Base-by-base conservation (phyloP, 257 asterid genomes). In the Jasminum sambac region DNA sequence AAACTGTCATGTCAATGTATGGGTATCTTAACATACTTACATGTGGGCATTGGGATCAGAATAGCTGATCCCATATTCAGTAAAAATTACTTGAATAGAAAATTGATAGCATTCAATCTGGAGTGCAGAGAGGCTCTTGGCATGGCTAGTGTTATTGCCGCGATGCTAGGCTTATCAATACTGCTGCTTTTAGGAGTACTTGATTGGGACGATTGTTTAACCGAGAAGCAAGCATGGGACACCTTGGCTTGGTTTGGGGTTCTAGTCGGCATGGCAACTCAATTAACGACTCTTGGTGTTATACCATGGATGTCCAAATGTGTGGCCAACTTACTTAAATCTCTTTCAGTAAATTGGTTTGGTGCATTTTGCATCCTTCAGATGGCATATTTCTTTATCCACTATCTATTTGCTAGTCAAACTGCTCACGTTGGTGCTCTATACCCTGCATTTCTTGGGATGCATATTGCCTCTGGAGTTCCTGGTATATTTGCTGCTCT, bases 351-450 rank as follows among this genome's bases (percentile, higher is more conserved):
- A 16, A 67, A 67, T 78, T 41, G 78, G 79, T 30, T 80, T 48
- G 95, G 90, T 8, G 71, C 96, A 0, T 90, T 94, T 25, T 24
- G 73, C 66, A 62, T 94, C 72, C 96, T 94, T 63, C 97, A 94
- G 62, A 4, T 77, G n/a, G 61, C 82, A 6, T 94, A 90, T 71
- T 94, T 94, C 85, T 78, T 87, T 71, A 79, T 86, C 73, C 98
- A 94, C 70, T 94, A 94, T 77, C 69, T 94, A 25, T 94, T 93
- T 66, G 98, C 98, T 0, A 80, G 98, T 50, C 97, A 94, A 69
- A 94, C 98, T 6, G 98, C 96, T 4, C 98, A 93, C 59, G 97
- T 90, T 26, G 96, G 95, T 34, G 98, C 98, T 6, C 77, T 93
- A 4, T 93, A 86, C 80, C 87, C 96, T 0, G 98, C 96, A 0